Base-by-base conservation (phyloP, 331 rosid genomes). In the Quercus phellos region DNA sequence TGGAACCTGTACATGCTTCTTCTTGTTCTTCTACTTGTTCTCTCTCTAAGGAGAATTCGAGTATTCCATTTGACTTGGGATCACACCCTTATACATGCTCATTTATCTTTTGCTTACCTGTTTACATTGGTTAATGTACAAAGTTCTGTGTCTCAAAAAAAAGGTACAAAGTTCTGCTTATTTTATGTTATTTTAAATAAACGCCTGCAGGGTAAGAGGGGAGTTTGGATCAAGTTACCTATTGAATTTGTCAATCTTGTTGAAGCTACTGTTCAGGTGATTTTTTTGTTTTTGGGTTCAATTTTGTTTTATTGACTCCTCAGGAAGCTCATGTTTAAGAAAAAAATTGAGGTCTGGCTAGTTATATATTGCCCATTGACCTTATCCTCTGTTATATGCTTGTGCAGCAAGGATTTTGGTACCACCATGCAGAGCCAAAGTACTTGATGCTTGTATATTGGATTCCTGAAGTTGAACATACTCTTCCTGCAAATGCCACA, bases 341-440 rank as follows among this genome's bases (percentile, higher is more conserved):
- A 68, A 68, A 46, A 46, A 46, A 46, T 12, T 12, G 53, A 46
- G 4, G 14, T 38, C 12, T 46, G 17, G 53, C 53, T 46, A 5
- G 53, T 46, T 46, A 46, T 46, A 1, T 46, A 46, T 81, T 56
- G 32, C 43, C 32, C 22, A 70, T 63, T 68, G 42, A 68, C 51
- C 21, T 42, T 72, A 42, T 50, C 55, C 50, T 55, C 17, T 43
- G 5, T 55, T 68, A 68, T 27, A 60, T 46, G 24, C 74, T 4
- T 61, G 34, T 63, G 76, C 89, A 92, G 99, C 91, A 92, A 78
- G 97, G 97, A 17, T 94, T 94, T 77, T 88, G 90, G 94, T 92
- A 86, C 80, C 97, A 94, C 85, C 97, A 94, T 70, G 99, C 98
- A 1, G 98, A 92, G 86, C 92, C 98, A 51, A 81, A 85, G 13